These are phyloP conservation scores for Cytidiella melzeri DNA, from an alignment of 768 basidiomycete genomes.

Conservation along the genomic window DNA sequence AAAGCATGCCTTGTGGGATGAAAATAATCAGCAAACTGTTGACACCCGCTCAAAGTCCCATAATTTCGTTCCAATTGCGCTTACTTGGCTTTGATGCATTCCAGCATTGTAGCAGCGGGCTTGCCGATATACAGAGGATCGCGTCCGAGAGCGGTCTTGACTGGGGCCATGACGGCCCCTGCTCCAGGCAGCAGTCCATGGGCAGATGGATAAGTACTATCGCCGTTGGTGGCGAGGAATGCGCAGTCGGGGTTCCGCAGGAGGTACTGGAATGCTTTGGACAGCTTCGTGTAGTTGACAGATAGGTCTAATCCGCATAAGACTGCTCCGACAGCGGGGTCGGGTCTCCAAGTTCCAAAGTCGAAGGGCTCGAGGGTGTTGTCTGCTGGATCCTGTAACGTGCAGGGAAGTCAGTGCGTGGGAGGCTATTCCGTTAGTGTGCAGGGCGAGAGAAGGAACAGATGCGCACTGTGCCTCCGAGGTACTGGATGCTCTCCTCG, in stretches of 20 bases:
- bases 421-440: neutral
- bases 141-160: conserved; percentile 63
- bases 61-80: no score
- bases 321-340: conserved; percentile 83
- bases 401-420: neutral
- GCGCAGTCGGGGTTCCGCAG: conserved; percentile 70
- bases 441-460: conserved; percentile 3
- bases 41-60: no score
- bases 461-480: conserved; percentile 77
- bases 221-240: conserved; percentile 90
- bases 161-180: conserved; percentile 77
- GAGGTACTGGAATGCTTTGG: conserved; percentile 88
- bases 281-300: conserved; percentile 91
- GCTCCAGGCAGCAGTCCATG: conserved; percentile 76
- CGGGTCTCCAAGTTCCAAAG: conserved; percentile 62
- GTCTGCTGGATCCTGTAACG: conserved; percentile 75
- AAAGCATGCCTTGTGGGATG: conserved; percentile 67
- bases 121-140: conserved; percentile 84
- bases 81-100: conserved; percentile 80
- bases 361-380: conserved; percentile 66
- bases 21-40: neutral
- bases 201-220: conserved; percentile 83
- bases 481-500: conserved; percentile 74
- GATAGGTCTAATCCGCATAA: conserved; percentile 86
- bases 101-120: conserved; percentile 87